Evolutionary conservation across 148 eudicot genomes (phyloP).

Genomic region (Amaranthus palmeri): DNA sequence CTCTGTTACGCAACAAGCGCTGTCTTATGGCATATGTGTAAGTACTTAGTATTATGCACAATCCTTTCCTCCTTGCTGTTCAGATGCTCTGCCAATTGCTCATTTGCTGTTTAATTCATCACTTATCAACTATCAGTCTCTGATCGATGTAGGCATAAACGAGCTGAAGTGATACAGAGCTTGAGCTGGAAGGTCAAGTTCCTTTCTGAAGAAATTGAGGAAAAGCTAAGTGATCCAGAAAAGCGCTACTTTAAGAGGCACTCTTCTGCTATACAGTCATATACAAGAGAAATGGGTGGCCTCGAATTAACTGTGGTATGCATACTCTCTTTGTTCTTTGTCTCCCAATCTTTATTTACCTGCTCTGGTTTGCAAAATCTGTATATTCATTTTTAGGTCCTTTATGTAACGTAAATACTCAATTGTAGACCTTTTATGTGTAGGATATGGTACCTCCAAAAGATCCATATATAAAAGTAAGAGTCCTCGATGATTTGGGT

Average conservation of each 20-base stretch:
- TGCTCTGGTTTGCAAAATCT: not conserved
- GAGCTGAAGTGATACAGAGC: slow-evolving; percentile 68
- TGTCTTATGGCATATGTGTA: slow-evolving; percentile 90
- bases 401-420: not conserved
- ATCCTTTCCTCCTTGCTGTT: not conserved
- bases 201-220: slow-evolving; percentile 71
- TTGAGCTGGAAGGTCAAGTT: slow-evolving; percentile 73
- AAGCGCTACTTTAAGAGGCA: slow-evolving; percentile 71
- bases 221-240: slow-evolving; percentile 74
- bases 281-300: slow-evolving; percentile 53
- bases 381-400: not conserved
- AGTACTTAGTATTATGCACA: slow-evolving; percentile 7
- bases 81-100: not conserved
- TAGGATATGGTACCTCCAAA: slow-evolving; percentile 97
- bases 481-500: slow-evolving; percentile 85
- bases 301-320: slow-evolving; percentile 85
- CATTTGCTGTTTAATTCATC: slow-evolving; percentile 12
- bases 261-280: slow-evolving; percentile 54
- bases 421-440: slow-evolving; percentile 1
- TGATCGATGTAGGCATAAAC: slow-evolving; percentile 48
- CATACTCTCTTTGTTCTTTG: not conserved
- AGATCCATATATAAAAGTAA: slow-evolving; percentile 93
- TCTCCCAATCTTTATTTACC: not conserved
- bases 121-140: slow-evolving; percentile 2
- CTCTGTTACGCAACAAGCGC: slow-evolving; percentile 87